phyloP scores from a whole-genome alignment of 2,329 filamentous ascomycete genomes.

The Blastomyces gilchristii region DNA sequence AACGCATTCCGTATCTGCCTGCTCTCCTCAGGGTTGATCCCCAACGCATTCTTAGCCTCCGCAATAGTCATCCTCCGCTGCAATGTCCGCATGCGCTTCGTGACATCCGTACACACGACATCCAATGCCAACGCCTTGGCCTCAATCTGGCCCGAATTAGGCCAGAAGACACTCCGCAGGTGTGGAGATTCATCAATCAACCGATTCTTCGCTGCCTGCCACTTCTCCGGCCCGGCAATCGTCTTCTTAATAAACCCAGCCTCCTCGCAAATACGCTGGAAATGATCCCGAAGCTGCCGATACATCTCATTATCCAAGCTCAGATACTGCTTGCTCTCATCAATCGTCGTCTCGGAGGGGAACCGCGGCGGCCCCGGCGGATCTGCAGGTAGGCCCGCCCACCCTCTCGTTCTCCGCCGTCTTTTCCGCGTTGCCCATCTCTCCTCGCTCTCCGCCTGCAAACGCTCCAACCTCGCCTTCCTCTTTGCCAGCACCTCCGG shows the following conservation, averaged over 20 bases:
- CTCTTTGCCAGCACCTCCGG: constrained; percentile 43
- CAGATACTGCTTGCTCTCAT: constrained; percentile 63
- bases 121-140: constrained; percentile 61
- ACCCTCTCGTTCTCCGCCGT: constrained; percentile 57
- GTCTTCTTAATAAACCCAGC: constrained; percentile 65
- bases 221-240: constrained; percentile 58
- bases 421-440: constrained; percentile 55
- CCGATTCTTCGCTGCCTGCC: constrained; percentile 59
- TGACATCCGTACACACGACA: constrained; percentile 70
- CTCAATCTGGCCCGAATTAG: constrained; percentile 48
- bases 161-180: constrained; percentile 52
- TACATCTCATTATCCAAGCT: constrained; percentile 55
- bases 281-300: constrained; percentile 53
- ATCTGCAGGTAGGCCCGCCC: constrained; percentile 57
- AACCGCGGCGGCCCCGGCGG: constrained; percentile 61
- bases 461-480: constrained; percentile 43
- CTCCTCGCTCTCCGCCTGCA: constrained; percentile 52
- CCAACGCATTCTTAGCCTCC: constrained; percentile 62
- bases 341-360: constrained; percentile 71
- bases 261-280: constrained; percentile 59
- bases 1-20: constrained; percentile 57
- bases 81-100: constrained; percentile 61
- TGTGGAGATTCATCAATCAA: constrained; percentile 56
- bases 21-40: constrained; percentile 57
- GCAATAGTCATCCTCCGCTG: constrained; percentile 59